These are phyloP conservation scores for Gyromitra esculenta DNA, from an alignment of 2,329 filamentous ascomycete genomes.

Conservation along the genomic window DNA sequence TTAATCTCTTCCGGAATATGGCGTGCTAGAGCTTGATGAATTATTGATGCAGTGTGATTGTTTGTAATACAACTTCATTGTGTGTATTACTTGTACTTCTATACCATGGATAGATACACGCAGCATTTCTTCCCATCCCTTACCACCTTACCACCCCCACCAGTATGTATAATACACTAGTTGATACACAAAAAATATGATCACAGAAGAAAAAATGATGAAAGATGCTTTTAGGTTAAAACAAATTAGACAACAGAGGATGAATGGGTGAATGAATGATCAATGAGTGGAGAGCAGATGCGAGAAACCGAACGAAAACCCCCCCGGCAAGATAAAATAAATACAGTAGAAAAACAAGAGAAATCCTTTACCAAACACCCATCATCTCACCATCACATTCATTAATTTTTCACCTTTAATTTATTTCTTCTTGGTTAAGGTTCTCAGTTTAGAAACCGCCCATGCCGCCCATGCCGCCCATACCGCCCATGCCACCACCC, in stretches of 20 bases:
- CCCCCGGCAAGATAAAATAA: constrained; percentile 29
- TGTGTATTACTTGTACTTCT: constrained; percentile 26
- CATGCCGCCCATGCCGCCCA: constrained; percentile 70
- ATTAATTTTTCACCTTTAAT: constrained; percentile 38
- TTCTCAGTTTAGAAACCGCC: constrained; percentile 47
- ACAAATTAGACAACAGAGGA: constrained; percentile 22
- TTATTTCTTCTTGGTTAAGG: constrained; percentile 13
- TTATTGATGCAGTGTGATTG: neutral
- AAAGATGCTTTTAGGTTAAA: constrained; percentile 39
- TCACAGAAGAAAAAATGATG: constrained; percentile 36
- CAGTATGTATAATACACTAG: constrained; percentile 41
- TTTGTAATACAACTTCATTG: constrained; percentile 9
- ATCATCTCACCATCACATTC: constrained; percentile 42
- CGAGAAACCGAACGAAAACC: constrained; percentile 20
- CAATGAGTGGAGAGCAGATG: constrained; percentile 45
- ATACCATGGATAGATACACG: constrained; percentile 23
- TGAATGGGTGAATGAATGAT: constrained; percentile 28
- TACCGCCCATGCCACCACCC: constrained; percentile 68
- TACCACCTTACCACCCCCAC: neutral
- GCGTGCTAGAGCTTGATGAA: neutral
- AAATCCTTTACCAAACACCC: constrained; percentile 40
- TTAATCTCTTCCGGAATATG: neutral
- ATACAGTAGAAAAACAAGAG: constrained; percentile 42
- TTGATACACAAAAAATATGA: constrained; percentile 37
- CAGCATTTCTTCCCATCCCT: constrained; percentile 5